These are phyloP conservation scores for Sugiyamaella boreocaroliniensis DNA, from an alignment of 805 yeast genomes.

Conservation along the genomic window DNA sequence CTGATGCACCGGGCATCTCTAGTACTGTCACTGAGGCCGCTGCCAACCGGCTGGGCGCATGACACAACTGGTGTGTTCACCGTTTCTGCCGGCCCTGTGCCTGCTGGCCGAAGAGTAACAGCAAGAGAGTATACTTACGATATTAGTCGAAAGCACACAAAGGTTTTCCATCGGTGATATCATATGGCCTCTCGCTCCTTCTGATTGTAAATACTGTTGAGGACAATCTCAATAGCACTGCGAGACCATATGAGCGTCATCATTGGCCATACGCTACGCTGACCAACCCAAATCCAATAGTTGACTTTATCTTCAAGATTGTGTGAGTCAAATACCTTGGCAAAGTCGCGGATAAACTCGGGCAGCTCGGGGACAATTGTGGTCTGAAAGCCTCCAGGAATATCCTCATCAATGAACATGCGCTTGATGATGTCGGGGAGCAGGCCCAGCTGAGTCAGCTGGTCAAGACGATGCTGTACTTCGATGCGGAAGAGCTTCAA, in stretches of 20 bases:
- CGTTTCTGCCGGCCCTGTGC: conserved; percentile 48
- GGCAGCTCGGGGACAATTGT: conserved; percentile 85
- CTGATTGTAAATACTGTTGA: conserved; percentile 61
- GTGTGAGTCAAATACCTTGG: conserved; percentile 71
- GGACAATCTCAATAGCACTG: conserved; percentile 80
- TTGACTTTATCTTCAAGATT: conserved; percentile 65
- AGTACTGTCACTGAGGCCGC: conserved; percentile 54
- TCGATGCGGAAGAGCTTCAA: conserved; percentile 66
- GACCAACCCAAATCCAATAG: conserved; percentile 88
- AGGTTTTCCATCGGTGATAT: conserved; percentile 35
- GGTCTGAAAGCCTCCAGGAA: conserved; percentile 76
- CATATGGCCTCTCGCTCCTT: conserved; percentile 24
- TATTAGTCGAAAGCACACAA: conserved; percentile 22
- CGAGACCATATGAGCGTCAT: conserved; percentile 79
- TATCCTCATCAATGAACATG: conserved; percentile 79
- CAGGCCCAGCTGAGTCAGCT: conserved; percentile 71
- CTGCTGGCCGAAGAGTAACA: conserved; percentile 25
- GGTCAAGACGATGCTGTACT: conserved; percentile 74
- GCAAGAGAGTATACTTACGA: conserved; percentile 63
- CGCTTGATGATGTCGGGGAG: conserved; percentile 64
- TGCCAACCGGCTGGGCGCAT: conserved; percentile 73
- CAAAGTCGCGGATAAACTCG: conserved; percentile 61
- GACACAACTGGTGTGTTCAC: conserved; percentile 72
- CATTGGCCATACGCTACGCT: conserved; percentile 88
- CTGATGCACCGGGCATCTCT: conserved; percentile 46